Conservation (phyloP, 805 yeast genomes). For the Nakazawaea laoshanensis region DNA sequence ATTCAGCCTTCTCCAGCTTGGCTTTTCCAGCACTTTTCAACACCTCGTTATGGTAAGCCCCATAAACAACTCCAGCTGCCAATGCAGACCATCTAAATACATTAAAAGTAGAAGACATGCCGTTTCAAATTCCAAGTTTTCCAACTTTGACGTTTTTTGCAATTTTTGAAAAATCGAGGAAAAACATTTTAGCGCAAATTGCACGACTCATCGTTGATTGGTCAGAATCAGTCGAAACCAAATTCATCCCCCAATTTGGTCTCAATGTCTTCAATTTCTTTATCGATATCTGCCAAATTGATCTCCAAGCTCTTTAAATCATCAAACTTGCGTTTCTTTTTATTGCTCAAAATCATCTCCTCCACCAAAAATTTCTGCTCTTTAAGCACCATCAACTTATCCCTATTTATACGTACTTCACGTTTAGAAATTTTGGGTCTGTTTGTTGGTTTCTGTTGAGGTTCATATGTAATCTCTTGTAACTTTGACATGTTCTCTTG, state of each 20-base stretch:
- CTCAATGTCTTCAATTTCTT: slow-evolving; percentile 38
- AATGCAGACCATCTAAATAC: slow-evolving; percentile 89
- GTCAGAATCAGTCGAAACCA: slow-evolving; percentile 5
- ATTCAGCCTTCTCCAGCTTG: slow-evolving; percentile 50
- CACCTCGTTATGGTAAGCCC: slow-evolving; percentile 73
- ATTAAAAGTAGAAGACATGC: slow-evolving; percentile 40
- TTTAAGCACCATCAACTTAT: slow-evolving; percentile 75
- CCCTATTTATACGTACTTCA: slow-evolving; percentile 53
- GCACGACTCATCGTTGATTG: neutral
- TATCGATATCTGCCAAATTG: slow-evolving; percentile 49
- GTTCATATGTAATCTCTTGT: slow-evolving; percentile 26
- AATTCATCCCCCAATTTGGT: slow-evolving; percentile 47
- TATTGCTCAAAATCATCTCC: slow-evolving; percentile 53
- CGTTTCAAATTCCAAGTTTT: slow-evolving; percentile 1
- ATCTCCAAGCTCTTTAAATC: slow-evolving; percentile 54
- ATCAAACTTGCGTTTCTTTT: slow-evolving; percentile 65
- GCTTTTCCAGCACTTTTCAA: slow-evolving; percentile 53
- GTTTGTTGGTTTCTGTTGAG: slow-evolving; percentile 1
- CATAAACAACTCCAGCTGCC: slow-evolving; percentile 82
- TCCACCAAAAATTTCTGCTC: slow-evolving; percentile 76
- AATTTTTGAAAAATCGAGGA: neutral
- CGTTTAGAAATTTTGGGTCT: slow-evolving; percentile 32
- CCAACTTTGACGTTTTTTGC: neutral
- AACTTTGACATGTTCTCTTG: slow-evolving; percentile 61
- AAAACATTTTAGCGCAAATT: neutral